Evolutionary conservation across 441 rosid genomes (phyloP).

Genomic region (Pelargonium cotyledonis): DNA sequence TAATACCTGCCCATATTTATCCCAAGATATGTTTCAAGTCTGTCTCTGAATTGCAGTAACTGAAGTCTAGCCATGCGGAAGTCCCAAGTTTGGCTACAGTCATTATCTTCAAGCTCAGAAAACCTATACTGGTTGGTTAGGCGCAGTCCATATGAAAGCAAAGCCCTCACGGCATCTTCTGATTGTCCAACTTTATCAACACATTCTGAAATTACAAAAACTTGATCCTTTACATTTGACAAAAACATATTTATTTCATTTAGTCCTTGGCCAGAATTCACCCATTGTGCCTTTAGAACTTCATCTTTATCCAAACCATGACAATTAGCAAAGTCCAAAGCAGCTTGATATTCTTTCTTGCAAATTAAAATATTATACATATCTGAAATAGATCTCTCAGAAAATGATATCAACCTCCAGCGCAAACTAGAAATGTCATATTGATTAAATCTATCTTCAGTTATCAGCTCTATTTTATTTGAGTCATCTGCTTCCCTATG

Average conservation of each 20-base stretch:
- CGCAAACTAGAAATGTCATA: slow-evolving; percentile 35
- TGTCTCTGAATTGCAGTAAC: slow-evolving; percentile 72
- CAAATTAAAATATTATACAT: slow-evolving; percentile 68
- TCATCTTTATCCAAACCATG: slow-evolving; percentile 82
- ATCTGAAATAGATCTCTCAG: slow-evolving; percentile 72
- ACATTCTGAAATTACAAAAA: slow-evolving; percentile 75
- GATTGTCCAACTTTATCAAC: slow-evolving; percentile 64
- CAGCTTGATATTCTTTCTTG: slow-evolving; percentile 55
- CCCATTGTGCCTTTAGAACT: slow-evolving; percentile 80
- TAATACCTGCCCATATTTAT: slow-evolving; percentile 98
- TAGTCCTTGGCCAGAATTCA: slow-evolving; percentile 54
- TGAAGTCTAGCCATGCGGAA: slow-evolving; percentile 76
- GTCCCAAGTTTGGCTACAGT: slow-evolving; percentile 57
- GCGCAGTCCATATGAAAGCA: slow-evolving; percentile 63
- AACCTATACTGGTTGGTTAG: slow-evolving; percentile 51
- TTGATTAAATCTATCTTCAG: slow-evolving; percentile 32
- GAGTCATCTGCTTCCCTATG: slow-evolving; percentile 31
- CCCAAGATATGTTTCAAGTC: slow-evolving; percentile 89
- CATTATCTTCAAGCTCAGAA: slow-evolving; percentile 46
- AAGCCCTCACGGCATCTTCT: slow-evolving; percentile 75
- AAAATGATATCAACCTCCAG: slow-evolving; percentile 75
- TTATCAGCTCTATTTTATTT: slow-evolving; percentile 25
- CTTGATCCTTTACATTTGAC: slow-evolving; percentile 64
- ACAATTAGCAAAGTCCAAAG: slow-evolving; percentile 66
- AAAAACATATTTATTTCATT: slow-evolving; percentile 54